Base-by-base conservation (phyloP, 2,329 filamentous ascomycete species). In the Ophiostoma triangulosporum region DNA sequence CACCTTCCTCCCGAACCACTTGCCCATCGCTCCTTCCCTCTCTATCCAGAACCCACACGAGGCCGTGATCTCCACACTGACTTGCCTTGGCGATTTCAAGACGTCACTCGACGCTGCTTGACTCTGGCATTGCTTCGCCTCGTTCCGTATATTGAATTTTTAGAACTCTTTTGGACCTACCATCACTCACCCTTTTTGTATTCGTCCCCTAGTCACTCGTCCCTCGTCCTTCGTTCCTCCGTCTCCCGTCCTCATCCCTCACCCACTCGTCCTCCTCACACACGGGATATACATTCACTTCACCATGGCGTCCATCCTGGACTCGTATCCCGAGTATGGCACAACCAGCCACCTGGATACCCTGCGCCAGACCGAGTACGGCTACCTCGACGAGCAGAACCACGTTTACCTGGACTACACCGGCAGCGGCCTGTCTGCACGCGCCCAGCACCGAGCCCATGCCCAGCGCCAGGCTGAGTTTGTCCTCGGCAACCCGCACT, bases 321-420 rank as follows among this genome's bases (percentile, higher is more conserved):
- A 59, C 20, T 3, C 45, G 4, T 66, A 65, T 40, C 68, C 67
- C 5, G 68, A 69, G 49, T 70, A 70, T 48, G 56, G 29, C 26
- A 52, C 57, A 6, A 69, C 68, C 1, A 49, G 57, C 9, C 53
- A 46, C 2, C 58, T 70, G 4, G 67, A 70, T 52, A 52, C 57
- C 7, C 57, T 69, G 2, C 64, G 67, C 6, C 51, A 48, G 1
- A 61, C 58, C 9, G 65, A 70, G 33, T 71, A 71, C 52, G 54
- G 59, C 26, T 67, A 66, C 33, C 64, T 71, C 17, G 67, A 70
- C 57, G 60, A 64, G 29, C 63, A 70, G 32, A 52, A 62, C 38
- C 69, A 71, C 36, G 58, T 68, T 3, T 71, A 71, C 50, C 62
- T 71, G 4, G 69, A 71, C 61, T 71, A 70, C 57, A 68, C 68